A percentile compares a stretch with the other conserved stretches of the same genome.
Conservation (phyloP, 2,329 filamentous ascomycete genomes). For the Ceratocystis colombiana region DNA sequence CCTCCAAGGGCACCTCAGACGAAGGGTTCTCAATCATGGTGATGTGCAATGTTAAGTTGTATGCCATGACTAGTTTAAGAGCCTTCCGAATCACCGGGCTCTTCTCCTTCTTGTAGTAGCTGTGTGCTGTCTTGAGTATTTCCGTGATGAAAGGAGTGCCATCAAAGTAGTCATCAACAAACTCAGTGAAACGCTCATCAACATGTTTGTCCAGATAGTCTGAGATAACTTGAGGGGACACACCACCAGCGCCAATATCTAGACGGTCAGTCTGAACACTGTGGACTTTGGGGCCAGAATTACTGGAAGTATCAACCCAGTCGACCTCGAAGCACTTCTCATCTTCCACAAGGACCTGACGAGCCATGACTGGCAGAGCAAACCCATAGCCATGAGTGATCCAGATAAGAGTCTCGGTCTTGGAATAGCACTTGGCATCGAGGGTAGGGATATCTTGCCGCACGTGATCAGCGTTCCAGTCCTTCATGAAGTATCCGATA, state of each 20-base stretch:
- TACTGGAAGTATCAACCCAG: slow-evolving; percentile 59
- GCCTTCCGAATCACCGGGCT: slow-evolving; percentile 87
- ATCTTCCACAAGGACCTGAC: slow-evolving; percentile 84
- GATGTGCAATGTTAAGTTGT: slow-evolving; percentile 89
- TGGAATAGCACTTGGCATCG: slow-evolving; percentile 79
- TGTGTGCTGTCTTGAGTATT: slow-evolving; percentile 90
- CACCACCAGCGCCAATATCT: slow-evolving; percentile 78
- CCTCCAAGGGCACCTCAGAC: slow-evolving; percentile 52
- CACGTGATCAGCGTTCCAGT: slow-evolving; percentile 96
- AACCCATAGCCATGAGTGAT: slow-evolving; percentile 95
- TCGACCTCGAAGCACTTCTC: slow-evolving; percentile 88
- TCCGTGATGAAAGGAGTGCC: slow-evolving; percentile 91
- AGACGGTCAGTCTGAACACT: slow-evolving; percentile 80
- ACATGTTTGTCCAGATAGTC: slow-evolving; percentile 95
- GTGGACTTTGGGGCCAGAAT: slow-evolving; percentile 62
- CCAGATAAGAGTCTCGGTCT: slow-evolving; percentile 64
- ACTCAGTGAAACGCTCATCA: slow-evolving; percentile 81
- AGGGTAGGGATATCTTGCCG: slow-evolving; percentile 86
- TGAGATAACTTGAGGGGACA: slow-evolving; percentile 68
- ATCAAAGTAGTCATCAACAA: slow-evolving; percentile 92
- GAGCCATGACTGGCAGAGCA: slow-evolving; percentile 81
- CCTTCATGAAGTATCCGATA: slow-evolving; percentile 97
- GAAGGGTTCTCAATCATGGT: slow-evolving; percentile 87
- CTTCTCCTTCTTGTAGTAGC: slow-evolving; percentile 82
- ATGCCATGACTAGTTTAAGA: slow-evolving; percentile 85